A percentile compares a stretch with the other conserved stretches of the same genome.
Evolutionary conservation across 805 yeast genomes (phyloP).

Genomic region (Cyberlindnera americana): DNA sequence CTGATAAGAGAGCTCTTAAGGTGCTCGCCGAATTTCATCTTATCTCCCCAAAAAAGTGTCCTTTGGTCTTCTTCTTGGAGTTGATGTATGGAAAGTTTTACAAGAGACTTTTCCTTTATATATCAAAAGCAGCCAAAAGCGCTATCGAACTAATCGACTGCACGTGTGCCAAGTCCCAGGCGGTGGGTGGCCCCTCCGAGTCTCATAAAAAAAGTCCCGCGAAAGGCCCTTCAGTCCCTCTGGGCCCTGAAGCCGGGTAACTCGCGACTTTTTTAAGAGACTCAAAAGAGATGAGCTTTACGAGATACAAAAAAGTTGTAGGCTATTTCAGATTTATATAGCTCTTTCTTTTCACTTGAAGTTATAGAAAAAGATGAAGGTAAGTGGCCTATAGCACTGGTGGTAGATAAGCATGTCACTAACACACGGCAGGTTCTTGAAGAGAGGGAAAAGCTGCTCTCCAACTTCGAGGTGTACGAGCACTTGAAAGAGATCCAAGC

Average conservation of each 20-base stretch:
- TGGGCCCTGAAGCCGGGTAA: constrained; percentile 3
- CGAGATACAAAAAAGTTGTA: no score
- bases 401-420: background rate
- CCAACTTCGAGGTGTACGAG: constrained; percentile 53
- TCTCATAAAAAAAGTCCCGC: no score
- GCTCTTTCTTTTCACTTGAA: no score
- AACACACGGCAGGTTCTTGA: constrained; percentile 30
- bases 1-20: constrained; percentile 83
- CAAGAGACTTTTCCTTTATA: no score
- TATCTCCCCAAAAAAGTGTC: no score
- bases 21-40: constrained; percentile 93
- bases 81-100: background rate
- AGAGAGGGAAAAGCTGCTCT: constrained; percentile 49
- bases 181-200: no score
- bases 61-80: background rate
- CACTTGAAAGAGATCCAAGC: constrained; percentile 43
- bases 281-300: background rate
- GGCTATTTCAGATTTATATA: no score
- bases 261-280: background rate
- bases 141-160: no score
- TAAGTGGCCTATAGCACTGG: background rate
- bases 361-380: constrained; percentile 1
- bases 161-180: constrained; percentile 4
- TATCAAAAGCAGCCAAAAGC: no score
- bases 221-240: no score